Evolutionary conservation across 139 green algal genomes (phyloP), one percentile per base, ranked within the genome.

Genomic region (Mychonastes homosphaera): DNA sequence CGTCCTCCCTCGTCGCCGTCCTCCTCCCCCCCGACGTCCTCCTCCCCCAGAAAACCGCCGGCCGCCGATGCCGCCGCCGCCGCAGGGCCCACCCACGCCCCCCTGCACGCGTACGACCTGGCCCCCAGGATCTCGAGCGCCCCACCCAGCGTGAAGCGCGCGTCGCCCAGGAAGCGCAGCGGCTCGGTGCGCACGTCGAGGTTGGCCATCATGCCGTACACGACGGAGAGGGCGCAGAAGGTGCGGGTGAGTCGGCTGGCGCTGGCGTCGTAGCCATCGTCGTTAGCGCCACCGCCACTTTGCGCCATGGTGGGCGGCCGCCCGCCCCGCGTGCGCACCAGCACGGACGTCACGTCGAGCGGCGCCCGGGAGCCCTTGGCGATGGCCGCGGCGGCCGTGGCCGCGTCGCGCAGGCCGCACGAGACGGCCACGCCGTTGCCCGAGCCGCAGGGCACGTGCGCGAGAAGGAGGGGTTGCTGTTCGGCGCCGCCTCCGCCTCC

Each of bases 161-260:
- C 46, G 24, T 77, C 67, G 2, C 84, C 84, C 72, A 92, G 70
- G 78, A 78, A 91, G 64, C 84, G 73, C n/a, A 90, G 54, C 40
- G 79, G 55, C 23, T 92, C 76, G 3, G 84, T 92, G 44, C 78
- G 78, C 12, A 89, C 75, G 58, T 92, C 84, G 19, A 92, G 62
- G 56, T 87, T 89, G 40, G 72, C 53, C 29, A 91, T 76, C 9
- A 83, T 29, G 43, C 84, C 84, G 64, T 80, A 92, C 27, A 67
- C 78, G 15, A 84, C 32, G 0, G 69, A 78, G 16, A 92, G 71
- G 43, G 89, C 79, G 38, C 67, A 67, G 63, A 71, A 86, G 61
- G 50, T 74, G 26, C 83, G 49, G 53, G n/a, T n/a, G n/a, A n/a
- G n/a, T n/a, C n/a, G n/a, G n/a, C n/a, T n/a, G n/a, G n/a, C n/a